Evolutionary conservation across 805 yeast species (phyloP).

Genomic region (Blastobotrys peoriensis): DNA sequence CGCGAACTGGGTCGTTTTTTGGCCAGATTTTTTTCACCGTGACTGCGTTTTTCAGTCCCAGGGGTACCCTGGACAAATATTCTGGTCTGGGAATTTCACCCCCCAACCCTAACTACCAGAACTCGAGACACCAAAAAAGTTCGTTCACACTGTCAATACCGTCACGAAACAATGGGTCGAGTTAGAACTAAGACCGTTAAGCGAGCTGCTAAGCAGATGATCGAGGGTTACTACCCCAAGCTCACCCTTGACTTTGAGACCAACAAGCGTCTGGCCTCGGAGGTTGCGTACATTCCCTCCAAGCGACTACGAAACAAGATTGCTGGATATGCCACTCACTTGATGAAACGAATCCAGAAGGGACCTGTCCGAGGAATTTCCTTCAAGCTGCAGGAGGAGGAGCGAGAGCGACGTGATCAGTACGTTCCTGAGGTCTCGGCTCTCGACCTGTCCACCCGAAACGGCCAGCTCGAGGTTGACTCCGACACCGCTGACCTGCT

Average conservation of each 20-base stretch:
- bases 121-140: too few relatives aligned
- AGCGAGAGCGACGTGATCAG: constrained; percentile 99
- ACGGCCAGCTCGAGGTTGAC: constrained; percentile 95
- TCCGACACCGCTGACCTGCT: constrained; percentile 93
- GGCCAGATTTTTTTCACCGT: too few relatives aligned
- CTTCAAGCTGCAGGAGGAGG: constrained; percentile 99
- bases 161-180: constrained; percentile 63
- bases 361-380: constrained; percentile 99
- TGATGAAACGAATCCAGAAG: constrained; percentile 99
- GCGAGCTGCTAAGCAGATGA: constrained; percentile 99
- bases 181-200: constrained; percentile 99
- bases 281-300: constrained; percentile 98
- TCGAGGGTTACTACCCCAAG: constrained; percentile 99
- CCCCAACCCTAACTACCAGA: too few relatives aligned
- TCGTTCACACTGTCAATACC: background rate
- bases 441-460: constrained; percentile 93
- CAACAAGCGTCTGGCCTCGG: constrained; percentile 99
- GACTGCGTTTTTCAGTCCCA: too few relatives aligned
- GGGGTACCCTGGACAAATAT: too few relatives aligned
- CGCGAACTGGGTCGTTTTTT: too few relatives aligned
- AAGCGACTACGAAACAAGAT: constrained; percentile 99
- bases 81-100: too few relatives aligned
- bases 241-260: constrained; percentile 98
- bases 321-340: constrained; percentile 99
- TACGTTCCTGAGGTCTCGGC: constrained; percentile 99